Conservation (phyloP, 495 filamentous ascomycete species). For the Parathielavia appendiculata region DNA sequence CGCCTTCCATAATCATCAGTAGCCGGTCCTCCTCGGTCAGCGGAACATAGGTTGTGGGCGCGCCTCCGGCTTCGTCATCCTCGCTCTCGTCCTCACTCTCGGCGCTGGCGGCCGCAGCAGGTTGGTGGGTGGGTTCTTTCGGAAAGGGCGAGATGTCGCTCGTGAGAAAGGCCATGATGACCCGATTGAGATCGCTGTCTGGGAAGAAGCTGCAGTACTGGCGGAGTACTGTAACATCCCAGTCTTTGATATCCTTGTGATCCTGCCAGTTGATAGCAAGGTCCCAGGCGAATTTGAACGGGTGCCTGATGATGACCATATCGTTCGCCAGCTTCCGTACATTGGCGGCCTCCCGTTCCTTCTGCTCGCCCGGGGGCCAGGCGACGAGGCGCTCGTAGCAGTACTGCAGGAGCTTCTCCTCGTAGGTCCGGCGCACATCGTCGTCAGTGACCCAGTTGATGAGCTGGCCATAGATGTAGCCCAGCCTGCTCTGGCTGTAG, state of each 20-base stretch:
- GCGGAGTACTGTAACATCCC: slow-evolving; percentile 67
- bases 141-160: slow-evolving; percentile 85
- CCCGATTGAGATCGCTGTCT: slow-evolving; percentile 70
- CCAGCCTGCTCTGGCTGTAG: slow-evolving; percentile 61
- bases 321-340: slow-evolving; percentile 72
- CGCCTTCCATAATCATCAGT: slow-evolving; percentile 76
- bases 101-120: slow-evolving; percentile 21
- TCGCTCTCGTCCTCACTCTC: slow-evolving; percentile 40
- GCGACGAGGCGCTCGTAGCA: slow-evolving; percentile 71
- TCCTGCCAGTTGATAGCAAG: slow-evolving; percentile 87
- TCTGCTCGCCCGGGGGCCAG: slow-evolving; percentile 54
- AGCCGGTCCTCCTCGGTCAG: slow-evolving; percentile 66
- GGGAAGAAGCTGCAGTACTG: slow-evolving; percentile 84
- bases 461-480: slow-evolving; percentile 68
- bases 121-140: slow-evolving; percentile 25
- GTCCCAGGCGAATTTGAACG: slow-evolving; percentile 84
- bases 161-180: slow-evolving; percentile 71
- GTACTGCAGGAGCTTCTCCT: slow-evolving; percentile 83
- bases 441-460: slow-evolving; percentile 90
- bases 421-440: slow-evolving; percentile 72
- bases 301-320: slow-evolving; percentile 94
- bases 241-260: slow-evolving; percentile 60
- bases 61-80: slow-evolving; percentile 49
- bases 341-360: slow-evolving; percentile 60
- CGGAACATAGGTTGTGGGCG: slow-evolving; percentile 44